phyloP scores from a whole-genome alignment of 352 stramenopile genomes.

The Pythium monospermum region DNA sequence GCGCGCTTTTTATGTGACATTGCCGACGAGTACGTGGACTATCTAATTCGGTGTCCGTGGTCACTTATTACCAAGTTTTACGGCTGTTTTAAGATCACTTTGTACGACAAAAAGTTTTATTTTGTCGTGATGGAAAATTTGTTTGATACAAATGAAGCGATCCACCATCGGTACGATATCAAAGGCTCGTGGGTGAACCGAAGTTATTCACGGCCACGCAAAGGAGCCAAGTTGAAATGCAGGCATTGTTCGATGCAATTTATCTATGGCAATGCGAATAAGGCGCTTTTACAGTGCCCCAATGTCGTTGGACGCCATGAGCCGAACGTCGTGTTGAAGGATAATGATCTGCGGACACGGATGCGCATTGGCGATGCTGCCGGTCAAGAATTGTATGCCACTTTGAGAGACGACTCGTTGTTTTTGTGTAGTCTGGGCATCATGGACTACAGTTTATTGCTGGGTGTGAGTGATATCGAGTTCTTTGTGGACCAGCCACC shows the following conservation, averaged over 20 bases:
- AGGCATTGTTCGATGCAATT: conserved; percentile 86
- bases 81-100: conserved; percentile 85
- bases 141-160: conserved; percentile 71
- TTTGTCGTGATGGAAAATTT: conserved; percentile 93
- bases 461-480: conserved; percentile 82
- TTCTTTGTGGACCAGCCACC: conserved; percentile 62
- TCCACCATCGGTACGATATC: conserved; percentile 88
- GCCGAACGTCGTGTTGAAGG: conserved; percentile 84
- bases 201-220: conserved; percentile 70
- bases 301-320: conserved; percentile 79
- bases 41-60: conserved; percentile 64
- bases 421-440: conserved; percentile 78
- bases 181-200: conserved; percentile 91
- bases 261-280: conserved; percentile 59
- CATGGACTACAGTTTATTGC: conserved; percentile 90
- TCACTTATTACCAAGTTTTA: conserved; percentile 89
- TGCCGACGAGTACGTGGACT: conserved; percentile 80
- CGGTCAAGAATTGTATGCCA: conserved; percentile 55
- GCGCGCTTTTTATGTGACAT: conserved; percentile 81
- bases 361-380: conserved; percentile 67
- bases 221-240: conserved; percentile 77
- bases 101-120: conserved; percentile 89
- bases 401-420: conserved; percentile 64
- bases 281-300: conserved; percentile 59
- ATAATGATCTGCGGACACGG: conserved; percentile 77